These are phyloP conservation scores for Hypoxylon crocopeplum DNA, from an alignment of 495 filamentous ascomycete species.

Conservation along the genomic window DNA sequence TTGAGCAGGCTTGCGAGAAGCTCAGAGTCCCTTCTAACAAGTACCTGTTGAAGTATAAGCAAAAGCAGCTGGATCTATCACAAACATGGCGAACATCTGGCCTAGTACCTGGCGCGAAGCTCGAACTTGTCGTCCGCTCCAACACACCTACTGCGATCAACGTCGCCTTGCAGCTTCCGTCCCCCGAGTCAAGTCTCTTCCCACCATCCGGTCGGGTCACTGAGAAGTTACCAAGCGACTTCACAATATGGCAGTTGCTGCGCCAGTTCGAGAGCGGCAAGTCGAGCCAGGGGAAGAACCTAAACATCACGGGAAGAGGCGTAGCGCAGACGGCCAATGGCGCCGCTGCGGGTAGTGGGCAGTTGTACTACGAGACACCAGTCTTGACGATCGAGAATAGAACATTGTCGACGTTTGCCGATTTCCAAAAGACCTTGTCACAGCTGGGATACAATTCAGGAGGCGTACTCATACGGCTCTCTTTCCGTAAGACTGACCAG, in stretches of 20 bases:
- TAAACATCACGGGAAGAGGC: slow-evolving; percentile 83
- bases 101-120: slow-evolving; percentile 82
- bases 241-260: slow-evolving; percentile 84
- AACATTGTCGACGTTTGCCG: slow-evolving; percentile 75
- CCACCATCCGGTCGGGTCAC: slow-evolving; percentile 67
- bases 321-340: slow-evolving; percentile 63
- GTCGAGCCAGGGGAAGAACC: slow-evolving; percentile 58
- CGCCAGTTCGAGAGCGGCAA: slow-evolving; percentile 83
- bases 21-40: slow-evolving; percentile 73
- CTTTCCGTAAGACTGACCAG: slow-evolving; percentile 74
- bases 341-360: slow-evolving; percentile 64
- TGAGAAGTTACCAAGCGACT: slow-evolving; percentile 84
- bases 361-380: slow-evolving; percentile 85
- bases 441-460: slow-evolving; percentile 87
- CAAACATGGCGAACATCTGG: slow-evolving; percentile 85
- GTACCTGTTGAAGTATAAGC: slow-evolving; percentile 87
- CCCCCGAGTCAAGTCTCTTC: slow-evolving; percentile 62
- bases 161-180: slow-evolving; percentile 81
- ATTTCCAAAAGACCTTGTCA: slow-evolving; percentile 86
- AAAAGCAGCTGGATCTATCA: slow-evolving; percentile 84
- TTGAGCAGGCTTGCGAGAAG: slow-evolving; percentile 85
- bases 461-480: slow-evolving; percentile 75
- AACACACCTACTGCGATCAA: slow-evolving; percentile 82
- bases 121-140: slow-evolving; percentile 87
- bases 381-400: slow-evolving; percentile 81